phyloP scores from a whole-genome alignment of 495 filamentous ascomycete species.

The Neurospora pannonica region DNA sequence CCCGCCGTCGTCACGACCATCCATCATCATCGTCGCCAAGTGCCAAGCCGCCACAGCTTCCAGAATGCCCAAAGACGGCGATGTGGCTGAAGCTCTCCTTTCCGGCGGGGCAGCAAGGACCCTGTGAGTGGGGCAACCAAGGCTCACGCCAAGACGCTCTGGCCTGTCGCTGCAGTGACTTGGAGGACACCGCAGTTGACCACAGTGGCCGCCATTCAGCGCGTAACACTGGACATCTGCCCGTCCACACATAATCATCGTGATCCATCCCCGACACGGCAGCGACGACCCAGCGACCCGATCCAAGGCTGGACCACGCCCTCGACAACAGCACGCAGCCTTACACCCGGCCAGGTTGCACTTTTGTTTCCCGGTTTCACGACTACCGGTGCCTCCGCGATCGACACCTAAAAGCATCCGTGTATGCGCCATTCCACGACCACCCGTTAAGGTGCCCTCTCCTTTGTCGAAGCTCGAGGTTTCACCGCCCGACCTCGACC shows the following conservation, averaged over 20 bases:
- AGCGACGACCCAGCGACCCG: background rate
- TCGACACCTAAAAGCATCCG: background rate
- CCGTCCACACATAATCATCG: background rate
- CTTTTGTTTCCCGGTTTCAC: background rate
- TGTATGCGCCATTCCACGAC: background rate
- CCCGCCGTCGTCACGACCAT: background rate
- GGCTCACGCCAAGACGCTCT: background rate
- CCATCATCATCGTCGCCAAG: background rate
- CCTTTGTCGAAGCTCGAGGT: background rate
- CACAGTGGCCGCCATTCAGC: background rate
- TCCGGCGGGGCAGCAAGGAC: background rate
- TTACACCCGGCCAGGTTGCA: background rate
- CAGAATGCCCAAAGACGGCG: background rate
- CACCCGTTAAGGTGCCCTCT: background rate
- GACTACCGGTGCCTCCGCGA: background rate
- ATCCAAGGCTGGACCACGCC: background rate
- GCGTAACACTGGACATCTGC: background rate
- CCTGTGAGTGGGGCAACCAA: background rate
- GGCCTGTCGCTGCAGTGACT: background rate
- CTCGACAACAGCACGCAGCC: background rate
- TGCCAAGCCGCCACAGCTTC: background rate
- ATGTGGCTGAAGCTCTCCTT: constrained; percentile 16
- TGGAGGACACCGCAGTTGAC: background rate
- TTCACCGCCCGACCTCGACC: constrained; percentile 11
- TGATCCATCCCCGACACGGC: background rate